Conservation (phyloP, 148 eudicot species). For the Fagopyrum homotropicum region DNA sequence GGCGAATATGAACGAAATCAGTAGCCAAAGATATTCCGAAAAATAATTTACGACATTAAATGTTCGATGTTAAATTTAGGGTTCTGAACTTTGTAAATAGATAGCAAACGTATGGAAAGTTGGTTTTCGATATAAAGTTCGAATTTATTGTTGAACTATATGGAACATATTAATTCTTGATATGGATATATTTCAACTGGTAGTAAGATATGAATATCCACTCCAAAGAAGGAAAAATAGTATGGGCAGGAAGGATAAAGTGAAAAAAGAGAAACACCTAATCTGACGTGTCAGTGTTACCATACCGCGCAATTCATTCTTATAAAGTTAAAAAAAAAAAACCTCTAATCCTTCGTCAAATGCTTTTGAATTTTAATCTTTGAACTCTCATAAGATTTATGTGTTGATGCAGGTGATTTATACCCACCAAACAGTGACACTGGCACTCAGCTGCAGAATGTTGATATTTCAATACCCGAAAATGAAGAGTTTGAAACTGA, state of each 20-base stretch:
- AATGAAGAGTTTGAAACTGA: slow-evolving; percentile 6
- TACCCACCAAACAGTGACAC: not conserved
- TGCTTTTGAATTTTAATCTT: not conserved
- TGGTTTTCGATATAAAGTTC: not conserved
- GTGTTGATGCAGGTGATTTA: slow-evolving; percentile 9
- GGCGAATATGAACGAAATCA: not conserved
- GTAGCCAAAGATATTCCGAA: not conserved
- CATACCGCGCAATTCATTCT: not conserved
- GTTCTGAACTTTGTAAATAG: not conserved
- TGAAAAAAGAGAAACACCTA: not conserved
- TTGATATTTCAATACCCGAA: slow-evolving; percentile 2
- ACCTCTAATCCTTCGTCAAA: not conserved
- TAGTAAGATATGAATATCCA: not conserved
- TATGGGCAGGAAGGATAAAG: not conserved
- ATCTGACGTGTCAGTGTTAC: not conserved
- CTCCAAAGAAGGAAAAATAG: not conserved
- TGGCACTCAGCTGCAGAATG: slow-evolving; percentile 5
- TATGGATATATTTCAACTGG: not conserved
- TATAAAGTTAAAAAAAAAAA: not conserved
- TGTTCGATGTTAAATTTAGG: not conserved
- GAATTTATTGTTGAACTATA: not conserved
- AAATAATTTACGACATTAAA: not conserved
- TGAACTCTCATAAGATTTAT: not conserved
- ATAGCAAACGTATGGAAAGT: not conserved
- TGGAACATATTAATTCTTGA: not conserved